Base-by-base conservation (phyloP, 352 stramenopile species). In the Globisporangium megalacanthum region DNA sequence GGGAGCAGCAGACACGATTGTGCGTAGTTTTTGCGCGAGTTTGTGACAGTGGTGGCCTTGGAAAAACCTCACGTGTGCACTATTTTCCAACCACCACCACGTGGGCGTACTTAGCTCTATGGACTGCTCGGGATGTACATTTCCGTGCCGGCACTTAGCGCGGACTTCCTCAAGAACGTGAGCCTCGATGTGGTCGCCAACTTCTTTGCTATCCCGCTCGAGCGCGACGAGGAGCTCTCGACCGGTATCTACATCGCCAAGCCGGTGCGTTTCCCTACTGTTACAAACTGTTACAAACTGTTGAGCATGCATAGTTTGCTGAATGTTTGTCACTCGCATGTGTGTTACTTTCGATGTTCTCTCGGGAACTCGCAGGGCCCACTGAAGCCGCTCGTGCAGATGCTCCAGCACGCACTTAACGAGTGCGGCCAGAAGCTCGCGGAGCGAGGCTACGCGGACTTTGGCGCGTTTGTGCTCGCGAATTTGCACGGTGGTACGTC, bases 81-180 rank as follows among this genome's bases (percentile, higher is more conserved):
- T 29, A 4, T 29, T 29, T 29, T 29, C 25, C 25, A 29, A 29
- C 25, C 25, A 29, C 25, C 4, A 29, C 25, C 25, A 29, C 25
- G 25, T 29, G 25, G 25, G 25, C 25, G 25, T 29, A 29, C 25
- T 29, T 29, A 92, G 83, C 62, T 88, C 55, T 92, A 88, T 57
- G 83, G 83, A n/a, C 58, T 89, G n/a, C 73, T 92, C 45, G 83
- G 83, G 55, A 89, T 92, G 73, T 92, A 89, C 78, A 92, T 92
- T 39, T 88, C 78, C 3, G 73, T 74, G 42, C 78, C 79, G n/a
- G 75, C 74, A 39, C 62, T 92, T n/a, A 61, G 81, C 53, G 74
- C 69, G 22, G 63, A 71, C 57, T 89, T 84, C 70, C 54, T 91
- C 52, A 55, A 69, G 52, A 69, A 68, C 60, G 56, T 93, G 54